These are phyloP conservation scores for Candida tammaniensis DNA, from an alignment of 805 yeast genomes.

Conservation along the genomic window DNA sequence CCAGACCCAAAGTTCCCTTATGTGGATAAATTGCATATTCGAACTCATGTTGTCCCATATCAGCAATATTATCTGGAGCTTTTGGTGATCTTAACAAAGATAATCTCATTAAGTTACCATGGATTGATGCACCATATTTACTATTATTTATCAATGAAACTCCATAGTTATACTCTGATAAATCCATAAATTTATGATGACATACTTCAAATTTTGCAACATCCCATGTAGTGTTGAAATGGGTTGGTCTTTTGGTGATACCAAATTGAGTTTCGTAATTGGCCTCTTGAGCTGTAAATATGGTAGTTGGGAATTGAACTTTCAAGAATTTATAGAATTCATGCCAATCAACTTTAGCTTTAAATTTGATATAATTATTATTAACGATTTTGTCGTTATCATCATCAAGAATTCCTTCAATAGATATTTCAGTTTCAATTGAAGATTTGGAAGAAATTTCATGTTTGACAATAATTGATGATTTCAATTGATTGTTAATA, in stretches of 20 bases:
- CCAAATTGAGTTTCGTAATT: constrained; percentile 95
- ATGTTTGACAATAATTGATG: constrained; percentile 62
- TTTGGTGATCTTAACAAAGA: constrained; percentile 88
- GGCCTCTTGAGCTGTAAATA: constrained; percentile 66
- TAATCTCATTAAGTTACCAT: constrained; percentile 87
- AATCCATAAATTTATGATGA: constrained; percentile 90
- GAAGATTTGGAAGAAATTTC: constrained; percentile 54
- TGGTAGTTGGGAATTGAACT: constrained; percentile 90
- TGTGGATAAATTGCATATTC: constrained; percentile 87
- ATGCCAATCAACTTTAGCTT: constrained; percentile 71
- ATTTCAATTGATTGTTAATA: constrained; percentile 55
- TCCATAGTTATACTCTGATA: constrained; percentile 83
- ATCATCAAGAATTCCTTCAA: constrained; percentile 52
- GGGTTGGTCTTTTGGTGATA: constrained; percentile 86
- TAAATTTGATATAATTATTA: constrained; percentile 34
- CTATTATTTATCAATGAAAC: constrained; percentile 79
- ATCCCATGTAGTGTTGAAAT: constrained; percentile 94
- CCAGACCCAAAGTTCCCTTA: constrained; percentile 56
- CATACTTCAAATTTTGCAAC: constrained; percentile 95
- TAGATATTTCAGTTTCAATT: constrained; percentile 66
- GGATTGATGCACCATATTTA: constrained; percentile 90
- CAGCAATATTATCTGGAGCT: constrained; percentile 92
- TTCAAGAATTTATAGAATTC: constrained; percentile 85
- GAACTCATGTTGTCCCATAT: constrained; percentile 84
- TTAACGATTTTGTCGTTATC: constrained; percentile 20